A percentile compares a stretch with the other conserved stretches of the same genome.
Evolutionary conservation across 352 stramenopile genomes (phyloP).

Genomic region (Phytophthora brassicae): DNA sequence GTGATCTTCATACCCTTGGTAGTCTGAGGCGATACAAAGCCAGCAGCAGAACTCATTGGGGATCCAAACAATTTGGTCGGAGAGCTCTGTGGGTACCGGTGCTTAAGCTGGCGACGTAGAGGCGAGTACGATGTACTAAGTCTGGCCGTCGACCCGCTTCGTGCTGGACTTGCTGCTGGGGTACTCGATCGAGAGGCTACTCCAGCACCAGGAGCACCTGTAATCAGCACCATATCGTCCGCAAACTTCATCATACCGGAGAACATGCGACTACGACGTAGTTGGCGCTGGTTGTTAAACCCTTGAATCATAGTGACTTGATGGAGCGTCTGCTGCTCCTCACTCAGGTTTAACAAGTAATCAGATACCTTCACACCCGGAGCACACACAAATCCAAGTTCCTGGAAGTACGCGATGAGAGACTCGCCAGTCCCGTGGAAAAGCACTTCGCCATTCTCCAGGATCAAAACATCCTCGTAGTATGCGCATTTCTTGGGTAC

Average conservation of each 20-base stretch:
- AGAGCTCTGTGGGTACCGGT: slow-evolving; percentile 24
- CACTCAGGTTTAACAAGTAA: slow-evolving; percentile 41
- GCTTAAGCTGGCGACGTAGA: slow-evolving; percentile 27
- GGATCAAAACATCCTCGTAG: slow-evolving; percentile 37
- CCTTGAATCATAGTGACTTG: slow-evolving; percentile 38
- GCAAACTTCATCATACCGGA: slow-evolving; percentile 36
- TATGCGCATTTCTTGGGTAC: slow-evolving; percentile 35
- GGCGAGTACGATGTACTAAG: slow-evolving; percentile 34
- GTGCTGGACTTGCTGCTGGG: slow-evolving; percentile 18
- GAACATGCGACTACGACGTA: slow-evolving; percentile 36
- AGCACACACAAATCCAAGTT: slow-evolving; percentile 41
- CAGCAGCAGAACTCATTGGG: slow-evolving; percentile 8
- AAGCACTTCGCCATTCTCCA: slow-evolving; percentile 37
- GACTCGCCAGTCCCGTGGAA: slow-evolving; percentile 36
- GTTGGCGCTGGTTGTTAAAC: slow-evolving; percentile 39
- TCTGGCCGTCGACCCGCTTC: slow-evolving; percentile 20
- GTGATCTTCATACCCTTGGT: slow-evolving; percentile 31
- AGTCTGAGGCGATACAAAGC: slow-evolving; percentile 21
- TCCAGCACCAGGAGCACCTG: slow-evolving; percentile 28
- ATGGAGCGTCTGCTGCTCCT: slow-evolving; percentile 33
- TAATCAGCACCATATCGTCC: slow-evolving; percentile 36
- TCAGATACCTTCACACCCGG: slow-evolving; percentile 29
- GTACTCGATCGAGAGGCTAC: slow-evolving; percentile 26
- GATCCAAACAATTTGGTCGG: slow-evolving; percentile 18
- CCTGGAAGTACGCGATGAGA: slow-evolving; percentile 34